Evolutionary conservation across 2,329 filamentous ascomycete genomes (phyloP).

Genomic region (Chaetomiaceae sp.): DNA sequence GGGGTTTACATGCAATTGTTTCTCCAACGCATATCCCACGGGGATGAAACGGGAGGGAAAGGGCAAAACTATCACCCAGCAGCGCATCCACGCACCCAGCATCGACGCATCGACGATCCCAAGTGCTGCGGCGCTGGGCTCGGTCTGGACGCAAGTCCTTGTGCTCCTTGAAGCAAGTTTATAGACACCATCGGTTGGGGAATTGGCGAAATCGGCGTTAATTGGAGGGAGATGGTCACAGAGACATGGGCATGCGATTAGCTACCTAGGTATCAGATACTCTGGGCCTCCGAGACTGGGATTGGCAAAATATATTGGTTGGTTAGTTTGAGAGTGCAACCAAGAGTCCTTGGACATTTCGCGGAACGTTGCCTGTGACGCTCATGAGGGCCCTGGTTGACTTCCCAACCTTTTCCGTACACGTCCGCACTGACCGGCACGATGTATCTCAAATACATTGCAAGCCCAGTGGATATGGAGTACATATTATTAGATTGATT

Average conservation of each 20-base stretch:
- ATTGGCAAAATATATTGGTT: constrained; percentile 2
- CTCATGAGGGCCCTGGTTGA: too few relatives aligned
- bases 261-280: constrained; percentile 1
- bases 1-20: background rate
- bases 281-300: background rate
- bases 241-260: constrained; percentile 8
- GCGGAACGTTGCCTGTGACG: too few relatives aligned
- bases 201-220: constrained; percentile 22
- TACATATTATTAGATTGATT: constrained; percentile 24
- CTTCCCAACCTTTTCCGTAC: background rate
- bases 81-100: background rate
- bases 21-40: background rate
- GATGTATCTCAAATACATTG: too few relatives aligned
- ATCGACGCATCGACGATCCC: background rate
- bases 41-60: background rate
- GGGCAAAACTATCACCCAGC: background rate
- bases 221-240: constrained; percentile 11
- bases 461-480: background rate
- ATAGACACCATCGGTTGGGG: constrained; percentile 11
- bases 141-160: background rate
- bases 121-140: background rate
- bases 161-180: background rate
- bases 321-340: background rate
- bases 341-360: too few relatives aligned
- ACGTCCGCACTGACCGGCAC: too few relatives aligned